phyloP scores from a whole-genome alignment of 2,329 filamentous ascomycete genomes.

The Ceratocystis papillata region DNA sequence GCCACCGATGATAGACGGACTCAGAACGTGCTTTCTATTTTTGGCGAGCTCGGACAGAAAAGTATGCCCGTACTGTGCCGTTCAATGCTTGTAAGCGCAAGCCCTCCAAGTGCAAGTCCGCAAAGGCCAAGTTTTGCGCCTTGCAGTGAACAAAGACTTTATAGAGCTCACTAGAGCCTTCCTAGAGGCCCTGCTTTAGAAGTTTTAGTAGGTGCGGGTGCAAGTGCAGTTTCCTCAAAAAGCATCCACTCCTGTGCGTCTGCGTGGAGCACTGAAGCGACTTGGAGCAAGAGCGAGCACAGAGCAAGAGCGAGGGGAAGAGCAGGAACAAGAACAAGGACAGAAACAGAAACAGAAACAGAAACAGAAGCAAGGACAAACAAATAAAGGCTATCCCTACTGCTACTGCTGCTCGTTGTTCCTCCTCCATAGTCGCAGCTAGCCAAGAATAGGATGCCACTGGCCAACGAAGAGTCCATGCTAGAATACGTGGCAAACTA shows the following conservation, averaged over 20 bases:
- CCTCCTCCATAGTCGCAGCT: background rate
- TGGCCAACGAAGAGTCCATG: constrained; percentile 8
- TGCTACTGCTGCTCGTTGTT: no score
- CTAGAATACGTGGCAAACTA: background rate
- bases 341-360: no score
- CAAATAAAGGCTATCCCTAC: no score
- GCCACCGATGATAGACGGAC: background rate
- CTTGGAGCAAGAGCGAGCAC: no score
- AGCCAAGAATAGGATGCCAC: constrained; percentile 10
- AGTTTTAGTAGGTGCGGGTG: background rate
- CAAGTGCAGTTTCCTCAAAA: background rate
- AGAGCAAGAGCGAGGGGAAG: no score
- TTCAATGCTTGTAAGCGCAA: background rate
- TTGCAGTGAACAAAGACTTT: background rate
- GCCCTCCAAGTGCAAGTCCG: background rate
- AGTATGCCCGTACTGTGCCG: constrained; percentile 12
- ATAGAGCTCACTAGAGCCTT: constrained; percentile 2
- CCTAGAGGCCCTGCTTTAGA: background rate
- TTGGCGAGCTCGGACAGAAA: constrained; percentile 1
- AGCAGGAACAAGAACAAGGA: background rate
- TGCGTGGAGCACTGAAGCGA: background rate
- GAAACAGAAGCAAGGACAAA: no score
- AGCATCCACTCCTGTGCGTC: background rate
- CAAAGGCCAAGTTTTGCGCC: constrained; percentile 3
- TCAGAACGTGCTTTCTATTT: constrained; percentile 10